Conservation (phyloP, 1,284 basidiomycete genomes). For the Coniferiporia weirii region DNA sequence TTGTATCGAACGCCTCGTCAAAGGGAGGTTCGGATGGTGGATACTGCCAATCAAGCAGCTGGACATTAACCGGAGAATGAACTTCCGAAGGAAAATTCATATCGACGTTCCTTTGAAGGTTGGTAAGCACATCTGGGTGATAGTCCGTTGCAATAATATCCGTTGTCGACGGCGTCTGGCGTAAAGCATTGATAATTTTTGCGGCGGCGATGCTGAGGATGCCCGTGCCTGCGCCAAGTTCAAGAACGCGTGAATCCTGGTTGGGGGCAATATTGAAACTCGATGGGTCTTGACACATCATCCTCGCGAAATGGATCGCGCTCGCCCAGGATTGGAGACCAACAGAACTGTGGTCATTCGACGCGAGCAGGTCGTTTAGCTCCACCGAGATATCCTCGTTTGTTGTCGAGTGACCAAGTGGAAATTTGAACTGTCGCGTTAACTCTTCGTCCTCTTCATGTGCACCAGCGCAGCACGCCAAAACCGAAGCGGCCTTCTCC, state of each 20-base stretch:
- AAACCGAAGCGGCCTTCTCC: slow-evolving; percentile 35
- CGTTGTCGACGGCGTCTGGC: slow-evolving; percentile 7
- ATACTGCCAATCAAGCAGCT: slow-evolving; percentile 65
- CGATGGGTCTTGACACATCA: slow-evolving; percentile 54
- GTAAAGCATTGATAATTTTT: slow-evolving; percentile 41
- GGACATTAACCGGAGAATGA: slow-evolving; percentile 35
- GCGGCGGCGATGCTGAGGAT: slow-evolving; percentile 70
- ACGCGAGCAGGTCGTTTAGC: slow-evolving; percentile 65
- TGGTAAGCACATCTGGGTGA: slow-evolving; percentile 70
- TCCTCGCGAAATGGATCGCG: slow-evolving; percentile 70
- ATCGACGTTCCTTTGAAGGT: slow-evolving; percentile 60
- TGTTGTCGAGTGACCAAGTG: slow-evolving; percentile 20
- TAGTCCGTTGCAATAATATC: slow-evolving; percentile 74
- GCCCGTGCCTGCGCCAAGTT: slow-evolving; percentile 87
- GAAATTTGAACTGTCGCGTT: slow-evolving; percentile 24
- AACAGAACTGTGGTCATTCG: slow-evolving; percentile 75
- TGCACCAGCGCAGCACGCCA: slow-evolving; percentile 26
- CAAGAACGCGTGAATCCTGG: slow-evolving; percentile 50
- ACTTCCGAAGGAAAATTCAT: slow-evolving; percentile 43
- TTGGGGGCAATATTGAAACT: slow-evolving; percentile 36
- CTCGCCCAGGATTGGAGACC: slow-evolving; percentile 89
- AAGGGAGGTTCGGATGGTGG: slow-evolving; percentile 37
- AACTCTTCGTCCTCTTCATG: slow-evolving; percentile 20
- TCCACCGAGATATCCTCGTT: slow-evolving; percentile 36
- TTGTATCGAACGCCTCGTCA: slow-evolving; percentile 44